These are phyloP conservation scores for Uromyces viciae-fabae DNA, from an alignment of 1,284 basidiomycete genomes.

Conservation along the genomic window DNA sequence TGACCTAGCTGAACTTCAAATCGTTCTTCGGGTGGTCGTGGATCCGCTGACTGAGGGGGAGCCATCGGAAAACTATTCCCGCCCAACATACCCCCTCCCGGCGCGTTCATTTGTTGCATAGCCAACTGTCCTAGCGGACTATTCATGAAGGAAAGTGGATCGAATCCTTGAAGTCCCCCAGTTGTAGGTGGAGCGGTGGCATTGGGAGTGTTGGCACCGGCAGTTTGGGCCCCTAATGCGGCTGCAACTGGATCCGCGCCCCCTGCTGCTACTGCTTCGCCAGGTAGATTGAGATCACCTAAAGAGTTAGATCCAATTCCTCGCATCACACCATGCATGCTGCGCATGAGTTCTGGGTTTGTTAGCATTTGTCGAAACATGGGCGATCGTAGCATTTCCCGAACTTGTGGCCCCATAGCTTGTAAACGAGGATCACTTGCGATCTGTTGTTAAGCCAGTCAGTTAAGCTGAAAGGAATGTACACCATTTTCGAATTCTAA, in stretches of 20 bases:
- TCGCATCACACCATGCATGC: slow-evolving; percentile 47
- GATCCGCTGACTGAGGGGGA: slow-evolving; percentile 62
- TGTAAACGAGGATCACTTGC: slow-evolving; percentile 73
- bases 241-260: slow-evolving; percentile 39
- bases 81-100: slow-evolving; percentile 51
- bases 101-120: slow-evolving; percentile 48
- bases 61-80: slow-evolving; percentile 47
- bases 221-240: slow-evolving; percentile 9
- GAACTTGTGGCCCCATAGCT: slow-evolving; percentile 72
- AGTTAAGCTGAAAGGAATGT: background rate
- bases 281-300: slow-evolving; percentile 70
- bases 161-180: slow-evolving; percentile 47
- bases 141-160: slow-evolving; percentile 46
- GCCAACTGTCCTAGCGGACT: slow-evolving; percentile 45
- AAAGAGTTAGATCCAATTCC: slow-evolving; percentile 56
- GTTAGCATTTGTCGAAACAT: slow-evolving; percentile 73
- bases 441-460: no score
- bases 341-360: slow-evolving; percentile 46
- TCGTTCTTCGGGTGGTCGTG: slow-evolving; percentile 75
- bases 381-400: slow-evolving; percentile 66
- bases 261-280: slow-evolving; percentile 60
- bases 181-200: slow-evolving; percentile 49
- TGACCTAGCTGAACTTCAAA: slow-evolving; percentile 71
- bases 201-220: slow-evolving; percentile 47
- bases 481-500: background rate